Percentiles rank a stretch among this genome's conserved stretches.
These are phyloP conservation scores for Heteromeles arbutifolia DNA, from an alignment of 306 rosid genomes.

Conservation along the genomic window DNA sequence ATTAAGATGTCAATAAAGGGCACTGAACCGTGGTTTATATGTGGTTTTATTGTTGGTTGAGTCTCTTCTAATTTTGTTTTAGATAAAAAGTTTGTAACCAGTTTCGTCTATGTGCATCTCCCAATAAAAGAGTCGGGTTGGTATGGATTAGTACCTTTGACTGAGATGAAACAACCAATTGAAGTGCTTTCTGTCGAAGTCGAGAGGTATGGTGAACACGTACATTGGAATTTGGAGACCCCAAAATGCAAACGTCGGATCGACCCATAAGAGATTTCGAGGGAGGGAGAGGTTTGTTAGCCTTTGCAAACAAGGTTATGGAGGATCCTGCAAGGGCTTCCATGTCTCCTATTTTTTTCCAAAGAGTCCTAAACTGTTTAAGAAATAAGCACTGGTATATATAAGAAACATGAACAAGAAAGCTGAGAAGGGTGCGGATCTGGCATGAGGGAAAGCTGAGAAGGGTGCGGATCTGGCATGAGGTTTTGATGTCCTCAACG, in stretches of 20 bases:
- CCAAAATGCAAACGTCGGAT: background rate
- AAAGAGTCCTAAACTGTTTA: background rate
- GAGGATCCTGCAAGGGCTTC: constrained; percentile 9
- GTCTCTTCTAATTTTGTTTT: background rate
- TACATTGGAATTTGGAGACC: background rate
- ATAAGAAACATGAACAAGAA: background rate
- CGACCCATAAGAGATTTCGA: background rate
- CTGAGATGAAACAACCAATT: background rate
- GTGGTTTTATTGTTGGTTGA: no score
- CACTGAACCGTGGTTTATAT: no score
- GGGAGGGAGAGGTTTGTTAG: background rate
- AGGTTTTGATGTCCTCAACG: background rate
- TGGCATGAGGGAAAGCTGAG: constrained; percentile 4
- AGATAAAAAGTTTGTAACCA: background rate
- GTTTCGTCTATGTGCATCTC: no score
- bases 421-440: constrained; percentile 15
- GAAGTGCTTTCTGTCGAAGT: constrained; percentile 2
- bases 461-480: constrained; percentile 12
- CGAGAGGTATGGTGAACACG: background rate
- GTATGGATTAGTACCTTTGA: background rate
- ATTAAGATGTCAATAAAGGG: background rate
- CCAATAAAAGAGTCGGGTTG: background rate
- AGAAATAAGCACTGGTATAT: background rate
- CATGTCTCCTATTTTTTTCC: background rate
- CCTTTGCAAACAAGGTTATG: background rate